A percentile compares a stretch with the other conserved stretches of the same genome.
Evolutionary conservation across 78 protist species (phyloP).

Genomic region (Acrasis kona): DNA sequence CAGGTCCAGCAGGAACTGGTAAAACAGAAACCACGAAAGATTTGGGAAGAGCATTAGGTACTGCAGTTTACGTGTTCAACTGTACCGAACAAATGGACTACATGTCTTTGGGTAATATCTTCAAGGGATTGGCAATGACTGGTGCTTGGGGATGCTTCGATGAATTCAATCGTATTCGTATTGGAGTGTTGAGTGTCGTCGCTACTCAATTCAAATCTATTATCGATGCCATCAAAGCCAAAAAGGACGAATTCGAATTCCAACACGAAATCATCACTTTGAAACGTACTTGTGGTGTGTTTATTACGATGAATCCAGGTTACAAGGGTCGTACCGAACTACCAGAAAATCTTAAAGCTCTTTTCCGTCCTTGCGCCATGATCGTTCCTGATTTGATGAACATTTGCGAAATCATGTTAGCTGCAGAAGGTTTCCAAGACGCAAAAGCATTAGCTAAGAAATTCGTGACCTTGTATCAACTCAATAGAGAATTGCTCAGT

Average conservation of each 20-base stretch:
- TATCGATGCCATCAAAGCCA: slow-evolving; percentile 47
- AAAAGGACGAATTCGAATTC: slow-evolving; percentile 30
- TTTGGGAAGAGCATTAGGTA: slow-evolving; percentile 34
- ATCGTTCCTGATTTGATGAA: slow-evolving; percentile 72
- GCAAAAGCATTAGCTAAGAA: slow-evolving; percentile 61
- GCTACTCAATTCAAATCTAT: slow-evolving; percentile 62
- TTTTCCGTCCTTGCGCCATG: slow-evolving; percentile 85
- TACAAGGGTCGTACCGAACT: slow-evolving; percentile 82
- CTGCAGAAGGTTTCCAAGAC: slow-evolving; percentile 60
- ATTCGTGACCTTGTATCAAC: slow-evolving; percentile 58
- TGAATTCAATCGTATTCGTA: slow-evolving; percentile 63
- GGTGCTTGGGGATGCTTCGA: too few species aligned
- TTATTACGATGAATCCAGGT: slow-evolving; percentile 89
- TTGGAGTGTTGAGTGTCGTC: slow-evolving; percentile 72
- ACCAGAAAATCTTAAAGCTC: slow-evolving; percentile 85
- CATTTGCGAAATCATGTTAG: slow-evolving; percentile 75
- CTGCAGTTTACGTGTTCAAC: slow-evolving; percentile 24
- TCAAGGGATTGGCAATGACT: slow-evolving; percentile 53
- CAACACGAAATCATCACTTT: slow-evolving; percentile 30
- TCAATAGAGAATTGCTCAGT: slow-evolving; percentile 67
- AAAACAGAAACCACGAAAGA: slow-evolving; percentile 64
- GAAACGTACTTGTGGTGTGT: slow-evolving; percentile 41
- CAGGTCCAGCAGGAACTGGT: too few species aligned
- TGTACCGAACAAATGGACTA: slow-evolving; percentile 50
- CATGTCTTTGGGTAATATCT: slow-evolving; percentile 32